Evolutionary conservation across 108 stramenopile genomes (phyloP).

Genomic region (Discostella stelligeroides): DNA sequence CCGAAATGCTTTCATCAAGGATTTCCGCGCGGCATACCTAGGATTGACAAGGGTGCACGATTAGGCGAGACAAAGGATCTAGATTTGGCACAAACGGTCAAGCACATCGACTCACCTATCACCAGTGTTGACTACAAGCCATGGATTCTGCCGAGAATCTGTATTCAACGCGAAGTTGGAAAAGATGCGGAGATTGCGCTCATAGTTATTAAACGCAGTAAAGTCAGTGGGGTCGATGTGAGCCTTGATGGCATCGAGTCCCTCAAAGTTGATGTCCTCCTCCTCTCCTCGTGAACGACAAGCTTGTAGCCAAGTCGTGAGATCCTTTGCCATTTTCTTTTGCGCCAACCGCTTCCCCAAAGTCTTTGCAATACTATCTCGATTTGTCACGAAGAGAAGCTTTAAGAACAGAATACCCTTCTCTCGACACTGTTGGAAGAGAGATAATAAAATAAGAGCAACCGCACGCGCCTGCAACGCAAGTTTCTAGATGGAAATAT

Average conservation of each 20-base stretch:
- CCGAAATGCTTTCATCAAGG: conserved; percentile 60
- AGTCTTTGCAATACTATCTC: conserved; percentile 69
- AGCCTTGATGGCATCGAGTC: conserved; percentile 65
- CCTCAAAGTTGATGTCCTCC: conserved; percentile 47
- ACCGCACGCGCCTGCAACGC: no score
- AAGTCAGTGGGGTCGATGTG: conserved; percentile 87
- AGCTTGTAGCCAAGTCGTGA: conserved; percentile 66
- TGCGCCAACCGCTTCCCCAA: conserved; percentile 80
- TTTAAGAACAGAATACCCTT: conserved; percentile 72
- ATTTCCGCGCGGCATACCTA: conserved; percentile 65
- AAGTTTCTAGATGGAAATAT: neutral
- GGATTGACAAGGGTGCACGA: conserved; percentile 34
- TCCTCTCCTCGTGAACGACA: conserved; percentile 41
- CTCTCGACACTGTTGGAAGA: conserved; percentile 43
- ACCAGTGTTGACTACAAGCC: conserved; percentile 22
- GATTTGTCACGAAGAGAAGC: conserved; percentile 71
- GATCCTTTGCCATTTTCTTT: conserved; percentile 73
- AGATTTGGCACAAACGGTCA: neutral
- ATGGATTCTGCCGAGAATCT: conserved; percentile 44
- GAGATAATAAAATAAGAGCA: no score
- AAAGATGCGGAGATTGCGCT: conserved; percentile 65
- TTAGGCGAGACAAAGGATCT: neutral
- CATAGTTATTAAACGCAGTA: conserved; percentile 76
- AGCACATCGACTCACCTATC: conserved; percentile 38
- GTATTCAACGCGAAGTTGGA: conserved; percentile 65